Conservation (phyloP, 768 basidiomycete species). For the Lanmaoa pseudosensibilis region DNA sequence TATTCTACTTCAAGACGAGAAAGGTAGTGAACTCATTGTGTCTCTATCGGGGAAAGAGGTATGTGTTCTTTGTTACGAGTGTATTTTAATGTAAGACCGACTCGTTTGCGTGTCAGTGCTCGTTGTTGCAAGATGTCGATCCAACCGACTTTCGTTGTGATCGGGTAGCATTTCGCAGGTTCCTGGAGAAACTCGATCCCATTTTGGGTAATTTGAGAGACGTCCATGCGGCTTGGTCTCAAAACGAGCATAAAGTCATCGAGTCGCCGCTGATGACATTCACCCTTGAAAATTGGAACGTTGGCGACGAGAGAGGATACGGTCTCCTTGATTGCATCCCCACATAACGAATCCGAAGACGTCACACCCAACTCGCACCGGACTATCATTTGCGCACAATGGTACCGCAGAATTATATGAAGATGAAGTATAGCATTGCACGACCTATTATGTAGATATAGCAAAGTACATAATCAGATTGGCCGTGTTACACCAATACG, state of each 20-base stretch:
- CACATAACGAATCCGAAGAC: neutral
- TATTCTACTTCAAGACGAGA: slow-evolving; percentile 52
- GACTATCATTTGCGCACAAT: neutral
- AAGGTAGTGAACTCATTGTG: slow-evolving; percentile 42
- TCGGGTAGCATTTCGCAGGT: slow-evolving; percentile 33
- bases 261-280: slow-evolving; percentile 29
- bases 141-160: slow-evolving; percentile 47
- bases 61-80: slow-evolving; percentile 11
- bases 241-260: slow-evolving; percentile 19
- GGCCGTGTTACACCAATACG: neutral
- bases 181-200: slow-evolving; percentile 43
- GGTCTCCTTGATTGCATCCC: slow-evolving; percentile 23
- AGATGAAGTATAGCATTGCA: neutral
- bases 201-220: slow-evolving; percentile 49
- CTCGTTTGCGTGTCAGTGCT: slow-evolving; percentile 34
- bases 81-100: neutral
- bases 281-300: slow-evolving; percentile 32
- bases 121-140: slow-evolving; percentile 44
- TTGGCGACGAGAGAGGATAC: slow-evolving; percentile 20
- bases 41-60: slow-evolving; percentile 52
- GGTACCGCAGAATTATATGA: too few relatives aligned
- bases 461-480: neutral
- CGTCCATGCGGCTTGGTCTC: slow-evolving; percentile 36
- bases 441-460: neutral
- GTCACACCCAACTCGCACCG: neutral